Evolutionary conservation across 495 filamentous ascomycete species (phyloP), one percentile per base, ranked within the genome.

Genomic region (Apiosordaria backusii): DNA sequence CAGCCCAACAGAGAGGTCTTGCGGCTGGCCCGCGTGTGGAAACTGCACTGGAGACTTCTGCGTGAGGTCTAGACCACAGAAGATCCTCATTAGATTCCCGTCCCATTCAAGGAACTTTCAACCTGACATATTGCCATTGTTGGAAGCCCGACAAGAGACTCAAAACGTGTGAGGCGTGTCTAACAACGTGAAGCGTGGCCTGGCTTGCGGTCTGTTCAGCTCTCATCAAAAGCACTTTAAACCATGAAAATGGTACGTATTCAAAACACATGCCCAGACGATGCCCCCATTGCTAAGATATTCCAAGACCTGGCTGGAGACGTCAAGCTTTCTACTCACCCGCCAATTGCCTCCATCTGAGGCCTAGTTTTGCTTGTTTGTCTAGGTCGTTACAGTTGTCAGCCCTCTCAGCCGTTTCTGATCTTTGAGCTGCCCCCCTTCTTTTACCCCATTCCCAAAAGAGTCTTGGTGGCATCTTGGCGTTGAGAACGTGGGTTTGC

Each of bases 401-500:
- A 45, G 35, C 35, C 35, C 35, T 45, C 35, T 45, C 35, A 45
- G 35, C 35, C 35, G 5, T 45, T 45, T 45, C 9, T 45, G n/a
- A 45, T 45, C 5, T 9, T 45, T 45, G 10, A 45, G 35, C 16
- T 13, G 35, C 35, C 35, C 35, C 35, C 35, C 4, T 18, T 45
- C 35, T 45, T 45, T 45, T 7, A 7, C 3, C 9, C 35, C 35
- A 45, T 7, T 45, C 35, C 35, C 9, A 45, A 45, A 45, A 15
- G 35, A 45, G 35, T 7, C 9, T 45, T 9, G 35, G 35, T 45
- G 52, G 21, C 18, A 19, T 55, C 59, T 61, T 61, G 59, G 59
- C 59, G 19, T 18, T 19, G 59, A 61, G 26, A 61, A 61, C 59
- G 59, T 61, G 59, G 59, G 26, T 61, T 61, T 61, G 59, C 59